Base-by-base conservation (phyloP, 2,329 filamentous ascomycete genomes). In the Coniella lustricola region DNA sequence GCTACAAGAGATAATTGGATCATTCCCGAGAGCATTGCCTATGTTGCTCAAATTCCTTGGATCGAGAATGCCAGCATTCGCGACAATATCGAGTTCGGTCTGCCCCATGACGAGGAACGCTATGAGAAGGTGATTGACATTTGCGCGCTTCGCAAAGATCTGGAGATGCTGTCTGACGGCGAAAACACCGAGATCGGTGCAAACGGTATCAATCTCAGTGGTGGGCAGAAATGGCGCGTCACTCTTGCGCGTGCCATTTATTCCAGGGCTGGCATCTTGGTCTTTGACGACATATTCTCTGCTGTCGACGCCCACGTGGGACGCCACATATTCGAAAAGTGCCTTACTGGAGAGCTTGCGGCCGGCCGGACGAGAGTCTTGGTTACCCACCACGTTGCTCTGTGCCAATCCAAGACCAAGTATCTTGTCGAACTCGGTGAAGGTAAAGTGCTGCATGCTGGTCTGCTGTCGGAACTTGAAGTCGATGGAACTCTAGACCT, bases 271-370 rank as follows among this genome's bases (percentile, higher is more conserved):
- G 82, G 84, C 0, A 82, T 90, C 53, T 69, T 94, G 4, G 70
- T 93, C 16, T 73, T 93, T 58, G 88, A 94, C 62, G 88, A 94
- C 59, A 87, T 91, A 35, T 90, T 94, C 63, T 88, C 84, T 60
- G 82, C 87, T 9, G 80, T 93, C 8, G 88, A 94, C 63, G 84
- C 86, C 3, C 85, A 90, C 59, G 87, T 90, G 25, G 87, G 87
- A 14, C 78, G 85, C 22, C 84, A 88, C 57, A 82, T 91, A 42
- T 89, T 87, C 55, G 85, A 90, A 55, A 76, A 87, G 49, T 89
- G 84, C 52, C 70, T 91, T 3, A 82, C 77, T 2, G 87, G 87
- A 4, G 77, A 85, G 43, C 73, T 91, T 8, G 83, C 84, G 52
- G 65, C 72, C 18, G 82, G 80, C 0, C 72, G 88, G 48, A 93